Percentiles rank a stretch among this genome's conserved stretches.
Evolutionary conservation across 1,284 basidiomycete genomes (phyloP).

Genomic region (Cutaneotrichosporon dermatis): DNA sequence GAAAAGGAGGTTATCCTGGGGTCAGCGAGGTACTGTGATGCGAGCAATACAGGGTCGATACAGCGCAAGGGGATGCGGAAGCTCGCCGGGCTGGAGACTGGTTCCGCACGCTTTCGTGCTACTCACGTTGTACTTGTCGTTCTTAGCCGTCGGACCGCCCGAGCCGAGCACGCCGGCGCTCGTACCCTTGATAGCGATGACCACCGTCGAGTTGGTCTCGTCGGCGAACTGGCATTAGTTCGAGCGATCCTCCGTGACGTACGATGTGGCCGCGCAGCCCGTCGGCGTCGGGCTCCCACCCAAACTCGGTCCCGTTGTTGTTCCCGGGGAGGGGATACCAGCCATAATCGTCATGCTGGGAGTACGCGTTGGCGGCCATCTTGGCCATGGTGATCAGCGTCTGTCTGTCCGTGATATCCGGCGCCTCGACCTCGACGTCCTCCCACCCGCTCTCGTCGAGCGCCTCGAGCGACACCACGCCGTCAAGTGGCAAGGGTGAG

Average conservation of each 20-base stretch:
- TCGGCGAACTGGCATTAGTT: slow-evolving; percentile 59
- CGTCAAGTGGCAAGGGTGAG: too few relatives aligned
- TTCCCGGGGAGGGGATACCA: slow-evolving; percentile 76
- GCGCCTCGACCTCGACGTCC: slow-evolving; percentile 52
- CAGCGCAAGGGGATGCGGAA: too few relatives aligned
- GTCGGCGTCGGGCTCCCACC: slow-evolving; percentile 83
- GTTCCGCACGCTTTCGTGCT: background rate
- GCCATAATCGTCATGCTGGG: slow-evolving; percentile 56
- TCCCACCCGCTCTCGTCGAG: slow-evolving; percentile 45
- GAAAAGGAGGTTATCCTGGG: slow-evolving; percentile 83
- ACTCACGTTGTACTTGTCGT: slow-evolving; percentile 78
- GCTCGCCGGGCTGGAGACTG: too few relatives aligned
- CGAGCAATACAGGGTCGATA: too few relatives aligned
- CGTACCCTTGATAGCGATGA: slow-evolving; percentile 92
- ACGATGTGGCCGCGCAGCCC: slow-evolving; percentile 83
- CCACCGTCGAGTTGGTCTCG: slow-evolving; percentile 75
- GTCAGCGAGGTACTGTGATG: background rate
- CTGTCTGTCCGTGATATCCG: slow-evolving; percentile 66
- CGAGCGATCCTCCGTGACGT: background rate
- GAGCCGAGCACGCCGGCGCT: slow-evolving; percentile 74
- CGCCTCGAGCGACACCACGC: too few relatives aligned
- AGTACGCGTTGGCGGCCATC: slow-evolving; percentile 91
- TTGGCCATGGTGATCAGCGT: slow-evolving; percentile 80
- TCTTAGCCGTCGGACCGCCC: slow-evolving; percentile 78
- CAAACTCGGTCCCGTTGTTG: slow-evolving; percentile 71